Conservation (phyloP, 2,329 filamentous ascomycete genomes). For the Clathrospora elynae region DNA sequence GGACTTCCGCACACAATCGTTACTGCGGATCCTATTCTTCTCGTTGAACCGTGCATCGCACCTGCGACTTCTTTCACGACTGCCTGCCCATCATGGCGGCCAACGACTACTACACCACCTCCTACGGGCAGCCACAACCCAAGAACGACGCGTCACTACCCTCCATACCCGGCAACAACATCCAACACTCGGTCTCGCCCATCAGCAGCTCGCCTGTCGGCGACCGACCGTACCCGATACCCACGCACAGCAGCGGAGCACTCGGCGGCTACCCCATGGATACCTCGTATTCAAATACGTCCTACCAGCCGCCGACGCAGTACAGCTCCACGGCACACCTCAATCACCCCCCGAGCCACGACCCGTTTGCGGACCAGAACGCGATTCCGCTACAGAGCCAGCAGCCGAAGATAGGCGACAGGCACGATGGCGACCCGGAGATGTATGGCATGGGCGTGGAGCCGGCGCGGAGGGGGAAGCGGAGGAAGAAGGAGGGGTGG, state of each 20-base stretch:
- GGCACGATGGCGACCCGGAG: conserved; percentile 50
- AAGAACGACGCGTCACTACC: conserved; percentile 47
- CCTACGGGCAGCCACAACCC: conserved; percentile 33
- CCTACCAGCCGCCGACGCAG: conserved; percentile 26
- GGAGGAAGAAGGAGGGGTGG: conserved; percentile 56
- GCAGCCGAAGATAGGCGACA: conserved; percentile 47
- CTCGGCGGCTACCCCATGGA: conserved; percentile 57
- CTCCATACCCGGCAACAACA: conserved; percentile 33
- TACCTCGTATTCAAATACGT: conserved; percentile 61
- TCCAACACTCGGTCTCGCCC: conserved; percentile 43
- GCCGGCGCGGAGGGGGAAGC: conserved; percentile 16
- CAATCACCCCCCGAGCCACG: conserved; percentile 44
- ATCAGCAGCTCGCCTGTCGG: conserved; percentile 40
- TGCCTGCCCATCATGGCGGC: conserved; percentile 49
- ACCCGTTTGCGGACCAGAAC: conserved; percentile 56
- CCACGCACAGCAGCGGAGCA: conserved; percentile 52
- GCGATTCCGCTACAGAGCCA: conserved; percentile 54
- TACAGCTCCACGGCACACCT: conserved; percentile 41
- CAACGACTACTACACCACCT: conserved; percentile 65
- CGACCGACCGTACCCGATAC: conserved; percentile 51
- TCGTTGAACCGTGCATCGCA: background rate
- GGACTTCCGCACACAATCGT: too few relatives aligned
- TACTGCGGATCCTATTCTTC: too few relatives aligned
- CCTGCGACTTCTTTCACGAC: background rate
- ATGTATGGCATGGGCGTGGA: conserved; percentile 35